These are phyloP conservation scores for Blumeria graminis DNA, from an alignment of 2,329 filamentous ascomycete genomes.

Conservation along the genomic window DNA sequence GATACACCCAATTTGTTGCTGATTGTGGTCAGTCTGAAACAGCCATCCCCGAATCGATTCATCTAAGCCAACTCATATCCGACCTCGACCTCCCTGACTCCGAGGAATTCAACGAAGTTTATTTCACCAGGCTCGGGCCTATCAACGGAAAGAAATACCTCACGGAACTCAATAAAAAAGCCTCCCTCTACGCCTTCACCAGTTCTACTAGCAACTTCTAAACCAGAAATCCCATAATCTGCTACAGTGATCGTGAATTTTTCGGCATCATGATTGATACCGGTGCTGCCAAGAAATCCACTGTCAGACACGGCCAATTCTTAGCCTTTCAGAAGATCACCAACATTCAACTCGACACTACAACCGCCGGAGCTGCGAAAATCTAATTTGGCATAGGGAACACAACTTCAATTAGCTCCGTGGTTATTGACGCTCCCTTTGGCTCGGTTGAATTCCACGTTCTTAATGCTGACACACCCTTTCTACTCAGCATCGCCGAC, in stretches of 20 bases:
- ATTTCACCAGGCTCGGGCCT: neutral
- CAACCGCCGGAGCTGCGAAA: neutral
- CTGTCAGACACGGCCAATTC: neutral
- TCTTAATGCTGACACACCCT: neutral
- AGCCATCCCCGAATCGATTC: neutral
- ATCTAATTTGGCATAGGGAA: neutral
- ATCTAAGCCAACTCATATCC: neutral
- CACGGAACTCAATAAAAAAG: neutral
- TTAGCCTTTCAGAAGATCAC: neutral
- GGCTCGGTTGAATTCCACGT: neutral
- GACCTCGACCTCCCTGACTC: neutral
- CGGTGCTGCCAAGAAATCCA: neutral
- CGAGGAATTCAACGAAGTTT: neutral
- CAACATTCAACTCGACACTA: neutral
- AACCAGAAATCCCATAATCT: neutral
- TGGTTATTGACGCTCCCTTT: neutral
- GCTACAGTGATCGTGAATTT: neutral
- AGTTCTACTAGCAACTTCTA: neutral
- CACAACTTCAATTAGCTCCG: neutral
- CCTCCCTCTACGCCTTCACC: neutral
- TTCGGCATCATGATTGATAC: slow-evolving; percentile 1
- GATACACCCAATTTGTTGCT: neutral
- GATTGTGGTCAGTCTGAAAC: neutral
- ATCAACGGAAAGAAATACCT: neutral
- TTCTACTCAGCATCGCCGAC: neutral